A percentile compares a stretch with the other conserved stretches of the same genome.
Conservation (phyloP, 306 rosid species). For the Dicorynia guianensis region DNA sequence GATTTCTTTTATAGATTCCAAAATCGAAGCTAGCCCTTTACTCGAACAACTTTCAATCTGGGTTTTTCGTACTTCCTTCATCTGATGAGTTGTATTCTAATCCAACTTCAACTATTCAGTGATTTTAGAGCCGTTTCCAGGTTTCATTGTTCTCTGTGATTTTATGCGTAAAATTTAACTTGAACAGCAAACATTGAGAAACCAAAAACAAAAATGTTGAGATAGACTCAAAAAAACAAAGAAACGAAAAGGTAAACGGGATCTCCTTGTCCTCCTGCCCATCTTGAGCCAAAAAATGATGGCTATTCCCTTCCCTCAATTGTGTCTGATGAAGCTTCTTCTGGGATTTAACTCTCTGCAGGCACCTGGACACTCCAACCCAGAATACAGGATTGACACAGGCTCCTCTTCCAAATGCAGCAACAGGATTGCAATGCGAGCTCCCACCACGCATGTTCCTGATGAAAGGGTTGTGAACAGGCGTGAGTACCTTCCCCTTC, state of each 20-base stretch:
- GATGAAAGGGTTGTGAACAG: slow-evolving; percentile 80
- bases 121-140: slow-evolving; percentile 48
- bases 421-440: slow-evolving; percentile 77
- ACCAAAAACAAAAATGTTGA: background rate
- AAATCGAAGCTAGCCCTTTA: slow-evolving; percentile 38
- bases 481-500: slow-evolving; percentile 58
- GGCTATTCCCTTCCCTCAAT: background rate
- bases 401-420: slow-evolving; percentile 82
- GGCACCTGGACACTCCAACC: slow-evolving; percentile 59
- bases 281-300: background rate
- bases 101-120: slow-evolving; percentile 48
- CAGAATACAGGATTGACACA: slow-evolving; percentile 69
- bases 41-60: slow-evolving; percentile 61
- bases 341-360: slow-evolving; percentile 21
- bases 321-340: background rate
- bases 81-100: slow-evolving; percentile 45
- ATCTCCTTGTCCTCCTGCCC: background rate
- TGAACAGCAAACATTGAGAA: background rate
- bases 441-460: slow-evolving; percentile 53
- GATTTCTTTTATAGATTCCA: slow-evolving; percentile 44
- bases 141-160: slow-evolving; percentile 42
- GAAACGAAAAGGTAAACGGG: background rate
- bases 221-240: background rate
- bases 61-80: slow-evolving; percentile 57
- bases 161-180: background rate